Evolutionary conservation across 2,329 filamentous ascomycete genomes (phyloP).

Genomic region (Aspergillus ochraceoroseus): DNA sequence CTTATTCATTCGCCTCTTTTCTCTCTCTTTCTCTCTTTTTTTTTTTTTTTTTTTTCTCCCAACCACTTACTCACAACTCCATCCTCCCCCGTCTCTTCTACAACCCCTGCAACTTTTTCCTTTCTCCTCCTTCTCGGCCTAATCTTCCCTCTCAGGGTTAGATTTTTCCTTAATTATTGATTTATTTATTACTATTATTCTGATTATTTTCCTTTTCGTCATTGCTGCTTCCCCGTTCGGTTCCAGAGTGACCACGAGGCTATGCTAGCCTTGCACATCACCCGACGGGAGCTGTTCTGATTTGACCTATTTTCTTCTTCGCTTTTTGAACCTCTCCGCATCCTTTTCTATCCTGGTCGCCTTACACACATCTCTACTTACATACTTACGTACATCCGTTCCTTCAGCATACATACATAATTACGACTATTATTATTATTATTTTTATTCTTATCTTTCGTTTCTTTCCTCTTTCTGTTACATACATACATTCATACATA

Average conservation of each 20-base stretch:
- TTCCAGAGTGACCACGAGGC: conserved; percentile 28
- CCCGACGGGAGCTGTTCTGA: conserved; percentile 30
- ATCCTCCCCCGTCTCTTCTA: conserved; percentile 17
- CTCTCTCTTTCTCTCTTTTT: conserved; percentile 18
- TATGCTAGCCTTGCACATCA: conserved; percentile 34
- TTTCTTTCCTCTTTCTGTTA: conserved; percentile 4
- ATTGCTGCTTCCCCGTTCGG: conserved; percentile 14
- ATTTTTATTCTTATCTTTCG: not conserved
- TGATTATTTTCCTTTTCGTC: conserved; percentile 14
- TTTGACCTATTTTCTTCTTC: conserved; percentile 23
- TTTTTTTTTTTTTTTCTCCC: conserved; percentile 11
- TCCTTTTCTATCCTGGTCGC: conserved; percentile 24
- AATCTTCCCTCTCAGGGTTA: conserved; percentile 18
- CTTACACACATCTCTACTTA: conserved; percentile 15
- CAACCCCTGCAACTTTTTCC: not conserved
- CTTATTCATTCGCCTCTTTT: conserved; percentile 16
- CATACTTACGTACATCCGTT: conserved; percentile 15
- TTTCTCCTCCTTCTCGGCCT: conserved; percentile 15
- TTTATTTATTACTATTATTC: too few relatives aligned
- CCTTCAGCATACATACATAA: conserved; percentile 10
- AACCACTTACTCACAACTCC: too few relatives aligned
- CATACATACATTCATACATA: conserved; percentile 18
- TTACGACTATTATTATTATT: conserved; percentile 1
- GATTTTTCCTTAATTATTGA: conserved; percentile 11
- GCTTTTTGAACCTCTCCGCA: conserved; percentile 24